Conservation (phyloP, 176 grass and related monocot genomes). For the Juncus inflexus region DNA sequence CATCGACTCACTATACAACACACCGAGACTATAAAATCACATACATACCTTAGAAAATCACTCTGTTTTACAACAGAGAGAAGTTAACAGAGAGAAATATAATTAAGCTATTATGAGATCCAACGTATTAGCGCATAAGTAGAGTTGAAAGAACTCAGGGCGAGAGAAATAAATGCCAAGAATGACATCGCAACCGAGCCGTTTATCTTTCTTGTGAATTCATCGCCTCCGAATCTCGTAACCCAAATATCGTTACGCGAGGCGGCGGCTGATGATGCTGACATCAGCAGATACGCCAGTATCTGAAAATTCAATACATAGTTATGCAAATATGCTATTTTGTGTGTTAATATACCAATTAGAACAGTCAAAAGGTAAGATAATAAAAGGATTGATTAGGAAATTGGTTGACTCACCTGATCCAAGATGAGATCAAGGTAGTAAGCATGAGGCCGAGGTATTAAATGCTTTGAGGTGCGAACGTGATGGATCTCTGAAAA, state of each 20-base stretch:
- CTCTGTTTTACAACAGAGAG: slow-evolving; percentile 19
- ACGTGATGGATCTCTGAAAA: slow-evolving; percentile 35
- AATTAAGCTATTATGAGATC: not conserved
- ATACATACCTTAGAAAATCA: slow-evolving; percentile 3
- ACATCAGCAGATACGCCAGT: slow-evolving; percentile 88
- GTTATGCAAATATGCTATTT: not conserved
- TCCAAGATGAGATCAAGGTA: slow-evolving; percentile 68
- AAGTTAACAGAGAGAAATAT: not conserved
- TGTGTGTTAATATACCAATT: not conserved
- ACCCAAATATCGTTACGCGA: slow-evolving; percentile 81
- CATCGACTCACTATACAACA: too few species aligned
- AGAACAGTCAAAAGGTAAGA: not conserved
- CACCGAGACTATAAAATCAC: too few species aligned
- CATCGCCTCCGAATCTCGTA: slow-evolving; percentile 66
- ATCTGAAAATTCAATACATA: slow-evolving; percentile 36
- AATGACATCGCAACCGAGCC: slow-evolving; percentile 64
- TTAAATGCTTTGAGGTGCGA: slow-evolving; percentile 27
- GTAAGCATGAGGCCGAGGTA: slow-evolving; percentile 36
- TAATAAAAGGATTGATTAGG: not conserved
- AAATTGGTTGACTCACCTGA: slow-evolving; percentile 51
- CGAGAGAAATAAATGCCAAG: slow-evolving; percentile 60
- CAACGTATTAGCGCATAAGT: slow-evolving; percentile 65
- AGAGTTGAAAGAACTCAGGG: slow-evolving; percentile 73
- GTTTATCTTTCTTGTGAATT: slow-evolving; percentile 68
- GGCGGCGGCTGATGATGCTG: slow-evolving; percentile 77